phyloP scores from a whole-genome alignment of 2,329 filamentous ascomycete species.

The Clonostachys rosea region DNA sequence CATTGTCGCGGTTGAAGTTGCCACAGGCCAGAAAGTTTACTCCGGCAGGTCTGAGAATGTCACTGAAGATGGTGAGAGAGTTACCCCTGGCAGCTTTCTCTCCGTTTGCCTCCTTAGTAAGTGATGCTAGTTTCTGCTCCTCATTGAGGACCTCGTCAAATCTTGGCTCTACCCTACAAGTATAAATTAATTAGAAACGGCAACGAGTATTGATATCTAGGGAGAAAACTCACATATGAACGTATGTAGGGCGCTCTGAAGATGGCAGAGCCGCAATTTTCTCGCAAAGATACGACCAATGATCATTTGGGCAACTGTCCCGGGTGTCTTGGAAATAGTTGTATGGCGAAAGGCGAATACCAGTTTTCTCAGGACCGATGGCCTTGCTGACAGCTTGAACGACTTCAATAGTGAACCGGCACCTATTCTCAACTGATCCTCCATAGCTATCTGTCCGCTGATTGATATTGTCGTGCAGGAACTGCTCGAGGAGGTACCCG shows the following conservation, averaged over 20 bases:
- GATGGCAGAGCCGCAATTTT: slow-evolving; percentile 23
- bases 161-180: slow-evolving; percentile 33
- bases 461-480: slow-evolving; percentile 32
- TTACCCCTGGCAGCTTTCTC: slow-evolving; percentile 14
- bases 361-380: slow-evolving; percentile 27
- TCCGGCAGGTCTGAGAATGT: slow-evolving; percentile 27
- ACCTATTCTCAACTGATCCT: slow-evolving; percentile 41
- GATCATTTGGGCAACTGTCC: slow-evolving; percentile 20
- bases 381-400: slow-evolving; percentile 25
- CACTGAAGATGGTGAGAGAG: slow-evolving; percentile 31
- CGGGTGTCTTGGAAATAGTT: slow-evolving; percentile 22
- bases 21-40: slow-evolving; percentile 44
- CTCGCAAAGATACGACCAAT: slow-evolving; percentile 28
- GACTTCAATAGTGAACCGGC: slow-evolving; percentile 38
- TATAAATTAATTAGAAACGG: neutral
- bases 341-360: slow-evolving; percentile 29
- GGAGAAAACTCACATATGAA: slow-evolving; percentile 30
- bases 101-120: slow-evolving; percentile 12
- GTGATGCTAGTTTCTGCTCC: slow-evolving; percentile 31
- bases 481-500: slow-evolving; percentile 35
- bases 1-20: slow-evolving; percentile 31
- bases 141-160: slow-evolving; percentile 41
- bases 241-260: slow-evolving; percentile 29
- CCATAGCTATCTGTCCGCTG: slow-evolving; percentile 45
- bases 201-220: neutral